phyloP scores from a whole-genome alignment of 371 early-diverging fungal species.

The Cokeromyces recurvatus region DNA sequence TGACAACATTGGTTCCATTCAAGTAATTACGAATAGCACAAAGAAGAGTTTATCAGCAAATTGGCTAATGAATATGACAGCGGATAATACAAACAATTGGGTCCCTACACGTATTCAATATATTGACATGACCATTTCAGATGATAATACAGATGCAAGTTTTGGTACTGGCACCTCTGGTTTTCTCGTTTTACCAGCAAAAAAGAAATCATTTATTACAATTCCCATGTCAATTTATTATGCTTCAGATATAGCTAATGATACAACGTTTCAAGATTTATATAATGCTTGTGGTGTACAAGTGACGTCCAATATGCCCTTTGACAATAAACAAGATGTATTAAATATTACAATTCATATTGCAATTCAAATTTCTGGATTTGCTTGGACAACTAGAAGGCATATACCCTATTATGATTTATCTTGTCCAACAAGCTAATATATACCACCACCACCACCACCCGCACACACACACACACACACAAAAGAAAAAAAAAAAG shows the following conservation, averaged over 20 bases:
- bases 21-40: slow-evolving; percentile 13
- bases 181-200: slow-evolving; percentile 3
- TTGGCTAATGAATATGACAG: slow-evolving; percentile 24
- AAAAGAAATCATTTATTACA: slow-evolving; percentile 1
- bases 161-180: slow-evolving; percentile 15
- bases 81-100: slow-evolving; percentile 28
- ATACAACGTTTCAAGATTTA: slow-evolving; percentile 31
- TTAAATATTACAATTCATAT: slow-evolving; percentile 26
- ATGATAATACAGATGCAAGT: slow-evolving; percentile 7
- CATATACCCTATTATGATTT: slow-evolving; percentile 14
- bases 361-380: slow-evolving; percentile 26
- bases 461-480: too few species aligned
- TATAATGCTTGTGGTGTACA: slow-evolving; percentile 34
- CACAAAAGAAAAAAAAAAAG: too few species aligned
- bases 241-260: slow-evolving; percentile 16
- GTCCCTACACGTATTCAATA: slow-evolving; percentile 23
- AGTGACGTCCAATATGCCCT: slow-evolving; percentile 10
- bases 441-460: too few species aligned
- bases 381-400: slow-evolving; percentile 27
- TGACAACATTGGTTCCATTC: slow-evolving; percentile 8
- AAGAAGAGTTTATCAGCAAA: slow-evolving; percentile 14
- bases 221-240: slow-evolving; percentile 17
- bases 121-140: slow-evolving; percentile 12
- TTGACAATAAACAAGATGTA: slow-evolving; percentile 14
- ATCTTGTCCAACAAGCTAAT: slow-evolving; percentile 17